Base-by-base conservation (phyloP, 306 rosid species). In the Lathyrus aphaca region DNA sequence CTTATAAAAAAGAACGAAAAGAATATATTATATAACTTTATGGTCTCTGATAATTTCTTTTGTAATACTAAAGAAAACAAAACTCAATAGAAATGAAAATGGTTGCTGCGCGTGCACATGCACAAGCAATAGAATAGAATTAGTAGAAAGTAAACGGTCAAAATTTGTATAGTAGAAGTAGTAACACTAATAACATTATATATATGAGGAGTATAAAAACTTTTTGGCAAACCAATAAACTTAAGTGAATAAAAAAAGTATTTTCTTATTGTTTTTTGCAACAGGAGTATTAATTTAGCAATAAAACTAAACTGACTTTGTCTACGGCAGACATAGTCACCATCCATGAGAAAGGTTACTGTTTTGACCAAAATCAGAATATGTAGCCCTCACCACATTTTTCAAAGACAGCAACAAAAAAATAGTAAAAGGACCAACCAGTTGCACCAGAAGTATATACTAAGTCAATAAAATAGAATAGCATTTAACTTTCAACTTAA, bases 351-450 rank as follows among this genome's bases (percentile, higher is more conserved):
- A 39, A n/a, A 49, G 64, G 51, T 50, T 25, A 55, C 49, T 13
- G 43, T 69, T 61, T 69, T 62, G 72, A 76, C 66, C 38, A 13
- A 12, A 53, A 64, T 25, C 18, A 16, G 50, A 72, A 72, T 61
- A 61, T 37, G 15, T 35, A 53, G 10, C 21, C 39, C 58, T 8
- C 14, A 21, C 10, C 21, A 13, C 21, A 40, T 17, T 59, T 25
- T 68, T 14, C 37, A 9, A 46, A 1, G 56, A 45, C 8, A 35
- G 17, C 18, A 18, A 43, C 40, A 1, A 15, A 35, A n/a, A 16
- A 9, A 8, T 21, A 18, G 43, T 56, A 43, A 45, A 43, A 54
- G 39, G 14, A 55, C 49, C 25, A 72, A 29, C 4, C 45, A 54
- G 49, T 44, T 57, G 40, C 64, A 29, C 32, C 32, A 29, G 32